Evolutionary conservation across 1,284 basidiomycete genomes (phyloP), one percentile per base, ranked within the genome.

Genomic region (Coniferiporia sulphurascens): DNA sequence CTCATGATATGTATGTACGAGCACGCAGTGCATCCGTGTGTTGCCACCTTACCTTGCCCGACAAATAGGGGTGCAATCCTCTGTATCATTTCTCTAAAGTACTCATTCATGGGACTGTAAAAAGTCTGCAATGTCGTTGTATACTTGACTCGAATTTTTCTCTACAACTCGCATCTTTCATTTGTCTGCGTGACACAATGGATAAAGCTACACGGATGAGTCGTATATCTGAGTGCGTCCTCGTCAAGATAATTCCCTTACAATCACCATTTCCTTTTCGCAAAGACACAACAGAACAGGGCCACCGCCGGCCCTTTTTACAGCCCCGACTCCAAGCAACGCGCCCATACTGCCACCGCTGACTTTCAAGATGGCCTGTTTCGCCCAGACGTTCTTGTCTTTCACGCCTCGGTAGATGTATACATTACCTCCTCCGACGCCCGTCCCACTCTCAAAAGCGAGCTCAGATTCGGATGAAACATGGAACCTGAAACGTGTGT

Each of bases 401-500:
- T 71, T 61, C 1, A 82, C 76, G 9, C 80, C 78, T 32, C 86
- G 86, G 72, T 96, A 97, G 9, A 93, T 78, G 71, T 94, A 96
- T 10, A 90, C 79, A 67, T 96, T 95, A 1, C 89, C 86, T 13
- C 87, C 85, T 19, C 82, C 79, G 67, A 78, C 80, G 63, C 72
- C 73, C 35, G 78, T 70, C 27, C 91, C 88, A 60, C 84, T 83
- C 69, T 96, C 94, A 65, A 97, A 92, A 0, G 90, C 92, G 52
- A 94, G 75, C 0, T 91, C 85, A 7, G 79, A 77, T 38, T 74
- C 68, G 0, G 73, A 67, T 0, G 78, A 71, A 35, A 85, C 72
- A 67, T 96, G 92, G 65, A 87, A 81, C 1, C 88, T 88, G 72
- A 95, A 93, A 12, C 91, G 82, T 0, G 89, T 85, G 71, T 96